phyloP scores from a whole-genome alignment of 495 filamentous ascomycete species.

The Xylaria telfairii region DNA sequence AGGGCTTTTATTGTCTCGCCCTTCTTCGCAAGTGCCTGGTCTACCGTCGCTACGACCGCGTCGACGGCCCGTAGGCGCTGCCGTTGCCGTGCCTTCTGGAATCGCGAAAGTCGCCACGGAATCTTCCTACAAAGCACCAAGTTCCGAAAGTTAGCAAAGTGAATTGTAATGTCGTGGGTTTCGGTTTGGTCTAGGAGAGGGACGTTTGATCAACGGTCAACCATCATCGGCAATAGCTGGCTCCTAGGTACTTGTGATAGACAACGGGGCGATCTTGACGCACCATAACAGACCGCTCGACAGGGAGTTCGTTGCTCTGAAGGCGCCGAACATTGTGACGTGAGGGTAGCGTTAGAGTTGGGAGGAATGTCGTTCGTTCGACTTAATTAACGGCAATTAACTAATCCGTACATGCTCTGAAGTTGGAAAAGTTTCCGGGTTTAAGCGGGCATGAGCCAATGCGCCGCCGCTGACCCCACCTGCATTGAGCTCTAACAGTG shows the following conservation, averaged over 20 bases:
- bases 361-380: slow-evolving; percentile 12
- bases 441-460: slow-evolving; percentile 16
- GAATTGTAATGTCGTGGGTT: not conserved
- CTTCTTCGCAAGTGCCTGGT: slow-evolving; percentile 73
- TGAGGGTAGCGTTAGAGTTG: slow-evolving; percentile 26
- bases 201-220: not conserved
- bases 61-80: slow-evolving; percentile 87
- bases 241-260: not conserved
- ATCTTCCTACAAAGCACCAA: slow-evolving; percentile 76
- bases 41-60: slow-evolving; percentile 76
- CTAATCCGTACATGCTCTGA: slow-evolving; percentile 5
- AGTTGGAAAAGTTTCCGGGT: slow-evolving; percentile 24
- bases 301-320: slow-evolving; percentile 77
- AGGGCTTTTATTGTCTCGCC: slow-evolving; percentile 73
- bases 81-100: slow-evolving; percentile 90
- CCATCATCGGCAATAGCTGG: not conserved
- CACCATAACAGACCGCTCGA: slow-evolving; percentile 87
- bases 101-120: slow-evolving; percentile 90
- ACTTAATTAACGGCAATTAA: not conserved
- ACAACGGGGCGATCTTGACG: slow-evolving; percentile 23
- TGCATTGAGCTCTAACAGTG: not conserved
- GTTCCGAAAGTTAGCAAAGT: slow-evolving; percentile 20
- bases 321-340: slow-evolving; percentile 74
- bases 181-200: not conserved
- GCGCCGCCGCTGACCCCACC: slow-evolving; percentile 12